Evolutionary conservation across 148 eudicot species (phyloP), one percentile per base, ranked within the genome.

Genomic region (Beta vulgaris): DNA sequence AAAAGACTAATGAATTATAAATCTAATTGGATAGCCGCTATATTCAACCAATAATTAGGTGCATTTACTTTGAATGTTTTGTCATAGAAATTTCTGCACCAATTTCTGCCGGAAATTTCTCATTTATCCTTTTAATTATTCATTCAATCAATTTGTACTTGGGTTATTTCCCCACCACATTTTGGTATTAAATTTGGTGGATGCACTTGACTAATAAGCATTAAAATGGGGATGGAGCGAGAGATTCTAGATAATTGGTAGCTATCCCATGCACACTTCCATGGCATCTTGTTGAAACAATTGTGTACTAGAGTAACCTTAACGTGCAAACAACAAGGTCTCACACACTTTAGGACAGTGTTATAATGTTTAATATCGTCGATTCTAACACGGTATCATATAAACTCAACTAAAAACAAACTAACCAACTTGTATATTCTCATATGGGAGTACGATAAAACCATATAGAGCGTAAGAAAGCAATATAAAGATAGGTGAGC

Each of bases 41-140:
- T 29, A 3, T 57, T 76, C 44, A 31, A 68, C 58, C 26, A 13
- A 57, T 18, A 68, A 55, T 39, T 43, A 58, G 73, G 43, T 42
- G 28, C 39, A 39, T 37, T 39, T 54, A 31, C 34, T 8, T 37
- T 42, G 36, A 16, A 23, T 68, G 46, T 55, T 29, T 68, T 69
- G 16, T 26, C 61, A n/a, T 60, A 26, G 37, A 35, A 46, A 31
- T 31, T 69, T 59, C 49, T 39, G 74, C 74, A 77, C 9, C 48
- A 61, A 69, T 69, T 7, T 23, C 18, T 69, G 74, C 69, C 74
- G 28, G 48, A 44, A 69, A 19, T 58, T 46, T 57, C 29, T 77
- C 60, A 34, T 29, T 21, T 26, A 34, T 31, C 44, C 26, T 6
- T 39, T 68, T n/a, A 12, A 28, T 67, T 13, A 40, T 59, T 59